Evolutionary conservation across 108 stramenopile species (phyloP).

Genomic region (Schizochytrium sp.): DNA sequence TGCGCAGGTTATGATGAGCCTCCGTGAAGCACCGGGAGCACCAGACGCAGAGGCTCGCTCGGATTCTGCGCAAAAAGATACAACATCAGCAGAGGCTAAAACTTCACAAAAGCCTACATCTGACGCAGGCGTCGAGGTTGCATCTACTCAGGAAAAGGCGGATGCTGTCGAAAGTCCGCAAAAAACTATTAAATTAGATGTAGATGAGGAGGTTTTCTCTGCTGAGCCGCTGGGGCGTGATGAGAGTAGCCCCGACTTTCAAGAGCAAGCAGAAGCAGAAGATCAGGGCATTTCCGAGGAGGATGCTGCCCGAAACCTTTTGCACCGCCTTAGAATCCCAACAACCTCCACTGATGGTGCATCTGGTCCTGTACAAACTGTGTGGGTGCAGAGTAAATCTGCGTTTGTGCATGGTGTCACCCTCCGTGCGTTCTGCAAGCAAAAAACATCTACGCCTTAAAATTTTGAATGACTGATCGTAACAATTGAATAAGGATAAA

Average conservation of each 20-base stretch:
- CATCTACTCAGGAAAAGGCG: too few species aligned
- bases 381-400: slow-evolving; percentile 14
- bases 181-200: neutral
- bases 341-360: neutral
- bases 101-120: too few species aligned
- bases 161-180: too few species aligned
- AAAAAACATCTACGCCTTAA: neutral
- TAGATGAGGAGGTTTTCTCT: neutral
- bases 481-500: neutral
- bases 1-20: neutral
- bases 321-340: neutral
- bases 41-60: too few species aligned
- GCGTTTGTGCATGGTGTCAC: slow-evolving; percentile 34
- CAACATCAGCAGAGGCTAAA: too few species aligned
- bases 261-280: neutral
- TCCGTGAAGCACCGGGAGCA: neutral
- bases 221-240: neutral
- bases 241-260: neutral
- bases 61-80: too few species aligned
- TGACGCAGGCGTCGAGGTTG: too few species aligned
- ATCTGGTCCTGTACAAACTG: neutral
- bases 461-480: neutral
- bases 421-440: slow-evolving; percentile 14
- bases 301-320: neutral
- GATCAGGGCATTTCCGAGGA: neutral